Conservation (phyloP, 495 filamentous ascomycete genomes). For the Cryomyces minteri region DNA sequence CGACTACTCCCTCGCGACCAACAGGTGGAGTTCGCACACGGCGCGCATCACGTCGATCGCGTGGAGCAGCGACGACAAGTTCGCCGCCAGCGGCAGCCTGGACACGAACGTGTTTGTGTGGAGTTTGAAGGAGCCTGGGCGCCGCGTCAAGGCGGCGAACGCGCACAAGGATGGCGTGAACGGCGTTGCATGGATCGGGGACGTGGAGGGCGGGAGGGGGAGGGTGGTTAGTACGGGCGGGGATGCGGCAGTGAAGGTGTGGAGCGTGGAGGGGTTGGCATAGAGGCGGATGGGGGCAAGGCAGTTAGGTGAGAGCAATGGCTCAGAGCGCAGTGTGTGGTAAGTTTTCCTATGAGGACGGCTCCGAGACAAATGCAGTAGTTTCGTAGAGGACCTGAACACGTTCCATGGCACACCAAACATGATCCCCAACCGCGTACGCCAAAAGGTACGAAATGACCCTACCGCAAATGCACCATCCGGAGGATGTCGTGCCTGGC, state of each 20-base stretch:
- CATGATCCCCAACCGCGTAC: too few relatives aligned
- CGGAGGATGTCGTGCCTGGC: conserved; percentile 52
- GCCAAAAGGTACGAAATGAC: not conserved
- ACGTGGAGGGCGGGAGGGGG: conserved; percentile 8
- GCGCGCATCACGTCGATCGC: conserved; percentile 64
- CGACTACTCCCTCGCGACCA: conserved; percentile 40
- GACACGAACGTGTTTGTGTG: conserved; percentile 88
- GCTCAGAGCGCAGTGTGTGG: too few relatives aligned
- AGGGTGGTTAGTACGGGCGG: conserved; percentile 64
- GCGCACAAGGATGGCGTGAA: conserved; percentile 93
- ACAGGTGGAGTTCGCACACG: conserved; percentile 85
- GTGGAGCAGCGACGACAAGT: conserved; percentile 60
- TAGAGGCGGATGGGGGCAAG: too few relatives aligned
- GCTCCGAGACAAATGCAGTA: too few relatives aligned
- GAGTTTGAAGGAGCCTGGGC: conserved; percentile 70
- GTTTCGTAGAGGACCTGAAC: too few relatives aligned
- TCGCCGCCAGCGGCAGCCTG: conserved; percentile 65
- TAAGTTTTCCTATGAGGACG: too few relatives aligned
- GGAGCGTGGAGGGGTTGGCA: conserved; percentile 44
- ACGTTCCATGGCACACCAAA: too few relatives aligned
- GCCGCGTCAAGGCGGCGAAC: conserved; percentile 57
- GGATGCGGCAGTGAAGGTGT: conserved; percentile 82
- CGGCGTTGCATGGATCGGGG: conserved; percentile 67
- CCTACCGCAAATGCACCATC: conserved; percentile 16
- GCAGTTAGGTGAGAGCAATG: too few relatives aligned